phyloP scores from a whole-genome alignment of 371 early-diverging fungal genomes.

The Rhizopus delemar region DNA sequence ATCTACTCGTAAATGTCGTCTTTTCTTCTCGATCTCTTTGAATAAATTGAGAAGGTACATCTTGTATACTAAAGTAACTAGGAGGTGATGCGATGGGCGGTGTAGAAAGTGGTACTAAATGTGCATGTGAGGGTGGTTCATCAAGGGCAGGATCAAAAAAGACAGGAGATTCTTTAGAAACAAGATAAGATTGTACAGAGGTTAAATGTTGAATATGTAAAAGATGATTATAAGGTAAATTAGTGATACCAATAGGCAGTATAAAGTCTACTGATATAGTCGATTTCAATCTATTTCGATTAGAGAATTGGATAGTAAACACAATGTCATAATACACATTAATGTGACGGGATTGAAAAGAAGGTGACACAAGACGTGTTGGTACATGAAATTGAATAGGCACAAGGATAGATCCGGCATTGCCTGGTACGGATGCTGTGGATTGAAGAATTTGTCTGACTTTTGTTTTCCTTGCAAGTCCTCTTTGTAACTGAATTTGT shows the following conservation, averaged over 20 bases:
- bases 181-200: conserved; percentile 28
- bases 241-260: conserved; percentile 39
- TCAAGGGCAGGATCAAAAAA: conserved; percentile 39
- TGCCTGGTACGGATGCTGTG: conserved; percentile 17
- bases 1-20: conserved; percentile 16
- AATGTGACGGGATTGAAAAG: conserved; percentile 34
- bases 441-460: conserved; percentile 15
- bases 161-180: conserved; percentile 32
- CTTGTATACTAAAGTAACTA: conserved; percentile 25
- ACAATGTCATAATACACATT: conserved; percentile 32
- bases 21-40: conserved; percentile 23
- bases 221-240: conserved; percentile 35
- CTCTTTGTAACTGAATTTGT: conserved; percentile 32
- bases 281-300: conserved; percentile 20
- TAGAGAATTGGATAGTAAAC: conserved; percentile 26
- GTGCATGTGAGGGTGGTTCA: conserved; percentile 23
- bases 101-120: conserved; percentile 16
- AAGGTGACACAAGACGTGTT: conserved; percentile 38
- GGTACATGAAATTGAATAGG: conserved; percentile 36
- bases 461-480: conserved; percentile 26
- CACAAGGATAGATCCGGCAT: conserved; percentile 17
- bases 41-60: conserved; percentile 21
- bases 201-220: conserved; percentile 39
- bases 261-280: conserved; percentile 20
- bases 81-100: conserved; percentile 22